Percentiles rank a stretch among this genome's conserved stretches.
Evolutionary conservation across 2,329 filamentous ascomycete species (phyloP).

Genomic region (Aspergillus sp.): DNA sequence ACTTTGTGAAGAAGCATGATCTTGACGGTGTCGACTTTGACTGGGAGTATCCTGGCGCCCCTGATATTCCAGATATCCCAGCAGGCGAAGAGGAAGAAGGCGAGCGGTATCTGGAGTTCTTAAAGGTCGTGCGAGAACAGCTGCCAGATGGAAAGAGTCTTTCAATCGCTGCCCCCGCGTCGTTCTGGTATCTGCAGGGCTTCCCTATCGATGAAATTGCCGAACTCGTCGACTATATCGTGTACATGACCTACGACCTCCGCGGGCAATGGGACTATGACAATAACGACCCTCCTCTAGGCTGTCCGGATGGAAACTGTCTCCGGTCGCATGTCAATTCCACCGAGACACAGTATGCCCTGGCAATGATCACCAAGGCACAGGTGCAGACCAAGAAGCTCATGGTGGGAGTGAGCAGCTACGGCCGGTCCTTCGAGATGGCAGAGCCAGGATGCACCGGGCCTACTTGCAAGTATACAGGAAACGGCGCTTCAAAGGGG

Average conservation of each 20-base stretch:
- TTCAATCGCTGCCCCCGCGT: conserved; percentile 28
- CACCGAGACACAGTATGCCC: conserved; percentile 34
- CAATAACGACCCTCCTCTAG: not conserved
- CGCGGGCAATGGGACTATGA: conserved; percentile 7
- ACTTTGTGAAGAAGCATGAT: conserved; percentile 8
- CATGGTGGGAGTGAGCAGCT: not conserved
- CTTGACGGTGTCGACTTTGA: conserved; percentile 15
- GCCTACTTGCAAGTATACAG: not conserved
- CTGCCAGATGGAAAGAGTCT: conserved; percentile 22
- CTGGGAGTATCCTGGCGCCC: conserved; percentile 18
- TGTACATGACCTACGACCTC: conserved; percentile 29
- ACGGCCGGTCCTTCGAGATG: conserved; percentile 1
- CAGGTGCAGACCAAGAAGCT: not conserved
- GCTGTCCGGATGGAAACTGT: not conserved
- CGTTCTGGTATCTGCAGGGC: conserved; percentile 33
- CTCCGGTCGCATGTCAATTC: conserved; percentile 29
- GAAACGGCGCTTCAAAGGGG: not conserved
- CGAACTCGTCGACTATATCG: conserved; percentile 32
- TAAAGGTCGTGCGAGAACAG: conserved; percentile 20
- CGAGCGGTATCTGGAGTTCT: conserved; percentile 32
- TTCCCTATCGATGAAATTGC: conserved; percentile 31
- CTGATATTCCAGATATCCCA: conserved; percentile 40
- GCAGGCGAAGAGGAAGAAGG: conserved; percentile 27
- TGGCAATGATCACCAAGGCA: conserved; percentile 27
- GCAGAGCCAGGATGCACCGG: not conserved